Conservation (phyloP, 208 protist genomes). For the Tetramitus jugosus region DNA sequence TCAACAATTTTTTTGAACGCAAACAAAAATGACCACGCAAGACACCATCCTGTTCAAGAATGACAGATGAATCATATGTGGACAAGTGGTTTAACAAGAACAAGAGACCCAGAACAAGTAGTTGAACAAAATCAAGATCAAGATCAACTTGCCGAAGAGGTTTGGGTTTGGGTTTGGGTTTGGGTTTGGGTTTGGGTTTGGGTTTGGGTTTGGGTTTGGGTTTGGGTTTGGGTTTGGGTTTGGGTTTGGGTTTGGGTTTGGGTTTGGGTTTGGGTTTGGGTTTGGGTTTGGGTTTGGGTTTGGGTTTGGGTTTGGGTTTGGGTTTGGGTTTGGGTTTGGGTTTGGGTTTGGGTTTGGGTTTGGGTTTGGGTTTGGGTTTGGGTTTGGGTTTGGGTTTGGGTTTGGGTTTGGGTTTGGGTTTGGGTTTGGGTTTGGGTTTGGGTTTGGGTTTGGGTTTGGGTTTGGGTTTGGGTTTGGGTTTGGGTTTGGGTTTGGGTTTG, state of each 20-base stretch:
- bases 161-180: slow-evolving; percentile 33
- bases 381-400: slow-evolving; percentile 19
- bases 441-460: slow-evolving; percentile 19
- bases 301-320: slow-evolving; percentile 18
- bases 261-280: slow-evolving; percentile 25
- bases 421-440: slow-evolving; percentile 18
- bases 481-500: slow-evolving; percentile 18
- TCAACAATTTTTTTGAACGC: too few relatives aligned
- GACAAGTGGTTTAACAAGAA: too few relatives aligned
- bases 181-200: slow-evolving; percentile 34
- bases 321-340: slow-evolving; percentile 19
- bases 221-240: slow-evolving; percentile 32
- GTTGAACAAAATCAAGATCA: too few relatives aligned
- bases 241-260: slow-evolving; percentile 30
- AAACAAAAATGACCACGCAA: too few relatives aligned
- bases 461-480: slow-evolving; percentile 18
- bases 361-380: slow-evolving; percentile 18
- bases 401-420: slow-evolving; percentile 18
- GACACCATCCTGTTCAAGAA: too few relatives aligned
- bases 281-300: slow-evolving; percentile 18
- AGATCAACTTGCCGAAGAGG: too few relatives aligned
- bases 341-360: slow-evolving; percentile 18
- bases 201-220: slow-evolving; percentile 34
- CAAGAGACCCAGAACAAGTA: too few relatives aligned
- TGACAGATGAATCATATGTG: too few relatives aligned